Evolutionary conservation across 805 yeast species (phyloP), one percentile per base, ranked within the genome.

Genomic region (Lipomyces orientalis): DNA sequence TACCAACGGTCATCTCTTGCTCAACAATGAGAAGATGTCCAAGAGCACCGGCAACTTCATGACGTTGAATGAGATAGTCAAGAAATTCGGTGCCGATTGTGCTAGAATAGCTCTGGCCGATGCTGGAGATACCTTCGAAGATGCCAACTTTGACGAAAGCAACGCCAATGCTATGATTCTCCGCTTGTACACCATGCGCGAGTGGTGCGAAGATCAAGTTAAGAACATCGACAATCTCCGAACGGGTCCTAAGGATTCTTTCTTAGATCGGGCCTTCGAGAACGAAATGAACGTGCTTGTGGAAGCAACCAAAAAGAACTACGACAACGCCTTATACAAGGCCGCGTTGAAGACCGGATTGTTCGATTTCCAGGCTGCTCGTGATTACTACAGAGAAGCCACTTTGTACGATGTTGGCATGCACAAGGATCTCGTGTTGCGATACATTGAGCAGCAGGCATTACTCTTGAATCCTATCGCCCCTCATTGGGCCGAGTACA

Each of bases 1-100:
- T 81, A 90, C 91, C 71, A 95, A 95, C 76, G 99, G 99, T 73
- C 99, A 95, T 79, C 86, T 95, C 81, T 80, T 95, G 84, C 86
- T 95, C 79, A 95, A 95, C 83, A 94, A 95, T 78, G 95, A 94
- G 75, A 95, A 95, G 86, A 95, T 95, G 99, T 89, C 98, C 64
- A 95, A 95, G 80, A 90, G 97, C 39, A 94, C 98, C 39, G 99
- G 99, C 81, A 95, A 95, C 83, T 95, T 95, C 79, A 84, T 91
- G 88, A 95, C 98, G 61, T 83, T 95, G 79, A 86, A 88, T 75
- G 92, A 95, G 79, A 86, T 90, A 78, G 88, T 89, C 68, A 84
- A 87, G 75, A 95, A 95, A 81, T 95, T 88, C 74, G 99, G 99
- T 79, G 97, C 98, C 61, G 99, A 95, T 80, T 98, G 98, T 54